Percentiles rank a stretch among this genome's conserved stretches.
Conservation (phyloP, 164 flowering plant genomes). For the Macadamia integrifolia region DNA sequence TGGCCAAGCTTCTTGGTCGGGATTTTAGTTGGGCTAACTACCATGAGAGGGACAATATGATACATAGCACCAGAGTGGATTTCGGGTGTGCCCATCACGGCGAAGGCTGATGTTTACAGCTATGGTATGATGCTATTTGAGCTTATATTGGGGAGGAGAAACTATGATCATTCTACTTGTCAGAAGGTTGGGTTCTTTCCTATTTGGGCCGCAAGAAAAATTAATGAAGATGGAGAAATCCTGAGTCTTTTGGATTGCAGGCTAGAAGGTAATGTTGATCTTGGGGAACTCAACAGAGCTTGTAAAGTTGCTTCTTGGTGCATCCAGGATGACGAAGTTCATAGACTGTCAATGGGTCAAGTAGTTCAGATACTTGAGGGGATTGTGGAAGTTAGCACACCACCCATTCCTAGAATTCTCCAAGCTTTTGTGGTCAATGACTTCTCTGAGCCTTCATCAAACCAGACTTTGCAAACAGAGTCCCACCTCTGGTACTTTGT, state of each 20-base stretch:
- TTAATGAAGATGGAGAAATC: slow-evolving; percentile 23
- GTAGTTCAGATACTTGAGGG: slow-evolving; percentile 52
- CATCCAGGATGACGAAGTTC: slow-evolving; percentile 43
- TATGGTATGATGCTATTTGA: slow-evolving; percentile 58
- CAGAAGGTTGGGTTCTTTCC: slow-evolving; percentile 34
- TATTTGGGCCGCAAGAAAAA: slow-evolving; percentile 23
- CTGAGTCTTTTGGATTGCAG: slow-evolving; percentile 25
- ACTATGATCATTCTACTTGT: slow-evolving; percentile 21
- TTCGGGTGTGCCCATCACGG: slow-evolving; percentile 40
- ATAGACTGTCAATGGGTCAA: slow-evolving; percentile 46
- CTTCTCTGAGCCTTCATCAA: not conserved
- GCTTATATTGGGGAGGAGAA: slow-evolving; percentile 42
- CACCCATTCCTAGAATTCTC: slow-evolving; percentile 36
- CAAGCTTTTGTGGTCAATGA: slow-evolving; percentile 19
- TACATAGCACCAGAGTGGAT: slow-evolving; percentile 65
- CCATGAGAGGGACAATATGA: slow-evolving; percentile 58
- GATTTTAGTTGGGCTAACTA: slow-evolving; percentile 51
- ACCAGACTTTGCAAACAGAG: not conserved
- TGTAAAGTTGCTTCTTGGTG: slow-evolving; percentile 53
- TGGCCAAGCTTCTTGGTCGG: slow-evolving; percentile 48
- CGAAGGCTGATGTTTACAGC: slow-evolving; percentile 55
- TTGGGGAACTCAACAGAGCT: slow-evolving; percentile 31
- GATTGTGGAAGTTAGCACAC: slow-evolving; percentile 24
- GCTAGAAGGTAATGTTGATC: slow-evolving; percentile 29
- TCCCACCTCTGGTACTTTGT: not conserved